Conservation (phyloP, 345 rosid species). For the Pistacia integerrima region DNA sequence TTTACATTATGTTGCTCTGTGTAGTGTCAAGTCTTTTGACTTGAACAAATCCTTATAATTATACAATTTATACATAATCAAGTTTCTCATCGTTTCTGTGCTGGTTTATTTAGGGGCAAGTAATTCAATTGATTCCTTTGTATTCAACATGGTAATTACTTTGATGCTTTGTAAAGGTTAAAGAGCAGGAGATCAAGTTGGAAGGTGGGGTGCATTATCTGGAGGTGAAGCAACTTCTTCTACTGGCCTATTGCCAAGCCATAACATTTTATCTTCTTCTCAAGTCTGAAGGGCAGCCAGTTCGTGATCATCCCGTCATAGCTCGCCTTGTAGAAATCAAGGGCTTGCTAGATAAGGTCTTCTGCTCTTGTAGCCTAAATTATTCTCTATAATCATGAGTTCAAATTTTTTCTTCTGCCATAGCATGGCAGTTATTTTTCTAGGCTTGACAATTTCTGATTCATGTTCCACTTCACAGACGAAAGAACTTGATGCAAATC, state of each 20-base stretch:
- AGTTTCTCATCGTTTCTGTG: background rate
- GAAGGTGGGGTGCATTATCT: conserved; percentile 63
- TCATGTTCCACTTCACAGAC: conserved; percentile 38
- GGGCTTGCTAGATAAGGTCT: conserved; percentile 76
- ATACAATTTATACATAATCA: background rate
- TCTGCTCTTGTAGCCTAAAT: conserved; percentile 2
- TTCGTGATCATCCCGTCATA: conserved; percentile 91
- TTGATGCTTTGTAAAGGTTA: conserved; percentile 45
- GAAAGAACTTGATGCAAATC: conserved; percentile 68
- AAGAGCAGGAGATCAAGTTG: conserved; percentile 37
- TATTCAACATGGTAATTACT: background rate
- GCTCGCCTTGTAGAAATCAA: conserved; percentile 86
- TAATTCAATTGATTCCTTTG: background rate
- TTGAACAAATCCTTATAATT: background rate
- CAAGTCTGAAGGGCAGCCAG: conserved; percentile 87
- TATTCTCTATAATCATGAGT: background rate
- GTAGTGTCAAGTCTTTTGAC: background rate
- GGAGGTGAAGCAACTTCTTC: conserved; percentile 81
- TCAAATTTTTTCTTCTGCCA: background rate
- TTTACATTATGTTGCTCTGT: background rate
- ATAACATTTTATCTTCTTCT: conserved; percentile 91
- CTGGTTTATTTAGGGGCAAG: background rate
- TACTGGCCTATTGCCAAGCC: conserved; percentile 81
- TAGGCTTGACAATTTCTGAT: conserved; percentile 15
- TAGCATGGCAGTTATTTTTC: background rate